Evolutionary conservation across 2,329 filamentous ascomycete genomes (phyloP).

Genomic region (Aspergillaceae sp.): DNA sequence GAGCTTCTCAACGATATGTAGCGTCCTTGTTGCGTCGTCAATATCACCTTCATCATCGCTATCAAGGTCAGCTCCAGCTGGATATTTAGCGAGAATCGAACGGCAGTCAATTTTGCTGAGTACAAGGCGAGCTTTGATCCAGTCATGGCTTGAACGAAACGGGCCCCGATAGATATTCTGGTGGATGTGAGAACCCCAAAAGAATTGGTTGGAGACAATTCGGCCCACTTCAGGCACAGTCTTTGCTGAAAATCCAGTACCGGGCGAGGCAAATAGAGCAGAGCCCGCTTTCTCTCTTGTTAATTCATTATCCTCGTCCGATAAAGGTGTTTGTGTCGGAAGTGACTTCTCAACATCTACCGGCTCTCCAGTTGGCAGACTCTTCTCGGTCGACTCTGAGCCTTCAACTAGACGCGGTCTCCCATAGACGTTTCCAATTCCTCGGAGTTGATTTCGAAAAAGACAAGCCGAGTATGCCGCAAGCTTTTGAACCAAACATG

Average conservation of each 20-base stretch:
- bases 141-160: conserved; percentile 8
- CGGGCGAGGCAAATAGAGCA: too few relatives aligned
- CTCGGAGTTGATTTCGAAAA: conserved; percentile 6
- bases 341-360: conserved; percentile 1
- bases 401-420: conserved; percentile 1
- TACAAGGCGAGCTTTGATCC: conserved; percentile 7
- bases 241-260: too few relatives aligned
- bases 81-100: conserved; percentile 3
- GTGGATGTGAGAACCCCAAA: conserved; percentile 6
- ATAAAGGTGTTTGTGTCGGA: conserved; percentile 1
- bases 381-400: conserved; percentile 1
- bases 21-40: conserved; percentile 7
- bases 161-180: conserved; percentile 9
- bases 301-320: background rate
- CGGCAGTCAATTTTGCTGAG: conserved; percentile 5
- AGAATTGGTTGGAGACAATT: conserved; percentile 11
- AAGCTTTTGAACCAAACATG: conserved; percentile 3
- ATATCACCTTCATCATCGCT: conserved; percentile 7
- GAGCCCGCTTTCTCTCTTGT: too few relatives aligned
- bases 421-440: conserved; percentile 7
- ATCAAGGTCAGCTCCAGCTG: conserved; percentile 2
- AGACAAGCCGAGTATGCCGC: conserved; percentile 1
- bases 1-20: conserved; percentile 4
- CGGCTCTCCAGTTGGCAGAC: conserved; percentile 1
- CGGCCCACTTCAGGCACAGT: conserved; percentile 2